phyloP scores from a whole-genome alignment of 306 rosid genomes.

The Rubus idaeus region DNA sequence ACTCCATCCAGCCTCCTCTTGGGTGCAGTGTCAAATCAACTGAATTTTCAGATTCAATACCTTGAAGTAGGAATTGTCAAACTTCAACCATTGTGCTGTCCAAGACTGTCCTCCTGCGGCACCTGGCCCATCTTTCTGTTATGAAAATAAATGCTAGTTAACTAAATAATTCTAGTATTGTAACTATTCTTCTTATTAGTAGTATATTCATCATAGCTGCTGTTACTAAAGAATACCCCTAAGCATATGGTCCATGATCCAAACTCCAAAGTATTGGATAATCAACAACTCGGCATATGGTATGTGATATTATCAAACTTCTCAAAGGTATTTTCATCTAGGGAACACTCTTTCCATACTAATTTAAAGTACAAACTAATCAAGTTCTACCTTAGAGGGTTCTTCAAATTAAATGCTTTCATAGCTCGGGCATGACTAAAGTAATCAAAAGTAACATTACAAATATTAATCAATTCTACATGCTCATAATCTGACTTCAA shows the following conservation, averaged over 20 bases:
- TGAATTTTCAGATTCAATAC: conserved; percentile 36
- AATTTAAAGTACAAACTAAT: background rate
- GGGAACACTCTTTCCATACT: background rate
- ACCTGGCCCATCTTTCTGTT: conserved; percentile 96
- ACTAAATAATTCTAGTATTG: conserved; percentile 2
- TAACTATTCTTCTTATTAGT: conserved; percentile 11
- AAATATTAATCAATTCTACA: background rate
- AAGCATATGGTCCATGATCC: background rate
- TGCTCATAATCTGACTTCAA: background rate
- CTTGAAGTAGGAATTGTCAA: conserved; percentile 95
- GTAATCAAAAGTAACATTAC: background rate
- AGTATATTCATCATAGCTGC: conserved; percentile 9
- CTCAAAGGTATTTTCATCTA: background rate
- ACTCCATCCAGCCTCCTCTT: background rate
- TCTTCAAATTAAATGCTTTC: background rate
- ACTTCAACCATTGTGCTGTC: conserved; percentile 94
- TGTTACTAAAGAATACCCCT: background rate
- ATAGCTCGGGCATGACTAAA: background rate
- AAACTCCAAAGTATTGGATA: background rate
- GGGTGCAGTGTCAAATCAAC: conserved; percentile 9
- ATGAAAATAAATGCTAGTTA: conserved; percentile 28
- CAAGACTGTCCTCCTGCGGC: conserved; percentile 99
- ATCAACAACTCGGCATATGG: background rate
- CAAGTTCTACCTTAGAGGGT: background rate
- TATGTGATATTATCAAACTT: background rate